Evolutionary conservation across 352 stramenopile genomes (phyloP), one percentile per base, ranked within the genome.

Genomic region (Pythium monospermum): DNA sequence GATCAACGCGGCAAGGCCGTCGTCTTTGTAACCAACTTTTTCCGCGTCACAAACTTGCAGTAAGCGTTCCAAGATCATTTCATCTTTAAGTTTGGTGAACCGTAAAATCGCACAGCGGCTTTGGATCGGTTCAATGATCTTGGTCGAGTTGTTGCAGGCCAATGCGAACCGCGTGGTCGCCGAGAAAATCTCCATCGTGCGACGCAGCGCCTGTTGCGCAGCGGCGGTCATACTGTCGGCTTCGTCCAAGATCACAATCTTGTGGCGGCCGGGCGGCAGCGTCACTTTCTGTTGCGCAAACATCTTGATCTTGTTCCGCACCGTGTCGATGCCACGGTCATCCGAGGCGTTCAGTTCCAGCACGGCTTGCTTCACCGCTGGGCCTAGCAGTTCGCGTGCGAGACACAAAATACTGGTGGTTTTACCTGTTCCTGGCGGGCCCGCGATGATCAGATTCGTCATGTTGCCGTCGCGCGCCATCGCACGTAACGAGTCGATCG

Each of bases 81-180:
- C 85, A 68, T 99, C 95, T 5, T 82, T 85, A 26, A 99, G 77
- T 19, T 92, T 73, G 40, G 87, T 96, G 73, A 98, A 99, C 4
- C 97, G 92, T 26, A 99, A 69, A 61, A 99, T 99, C 36, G 97
- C 96, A 46, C 96, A 98, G 47, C 97, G 89, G 61, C 78, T 97
- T 86, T 99, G 81, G 64, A 99, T 99, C 25, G 97, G 96, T 71
- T 99, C 96, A 66, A 99, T 99, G 63, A 99, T 98, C 81, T 99
- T 99, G 23, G 94, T 99, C 21, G 85, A 98, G 42, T 97, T 91
- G 75, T 99, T 99, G 74, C 97, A 99, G 4, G 96, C 96, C 46
- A 99, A 68, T 13, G 96, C 97, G 68, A 99, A 99, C 3, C 97
- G 85, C 36, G 96, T 99, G 6, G 96, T 98, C 55, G 83, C 85